Percentiles rank a stretch among this genome's conserved stretches.
Evolutionary conservation across 2,329 filamentous ascomycete species (phyloP).

Genomic region (Eurotiales sp.): DNA sequence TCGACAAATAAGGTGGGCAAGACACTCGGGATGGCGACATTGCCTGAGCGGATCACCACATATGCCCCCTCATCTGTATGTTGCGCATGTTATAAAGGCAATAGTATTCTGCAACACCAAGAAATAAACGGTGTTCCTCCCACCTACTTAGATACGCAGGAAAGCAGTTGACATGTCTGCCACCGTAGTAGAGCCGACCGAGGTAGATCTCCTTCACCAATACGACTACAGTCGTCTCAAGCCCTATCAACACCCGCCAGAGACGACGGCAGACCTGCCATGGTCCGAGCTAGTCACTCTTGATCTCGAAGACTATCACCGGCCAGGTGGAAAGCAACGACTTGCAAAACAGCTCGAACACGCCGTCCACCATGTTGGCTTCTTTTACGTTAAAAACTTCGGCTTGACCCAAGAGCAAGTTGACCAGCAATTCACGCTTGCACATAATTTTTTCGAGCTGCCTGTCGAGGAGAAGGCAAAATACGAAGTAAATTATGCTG

Average conservation of each 20-base stretch:
- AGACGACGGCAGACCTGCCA: conserved; percentile 12
- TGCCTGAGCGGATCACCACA: not conserved
- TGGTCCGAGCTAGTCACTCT: conserved; percentile 59
- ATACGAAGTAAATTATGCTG: conserved; percentile 37
- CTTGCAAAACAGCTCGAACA: conserved; percentile 55
- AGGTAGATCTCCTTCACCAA: conserved; percentile 2
- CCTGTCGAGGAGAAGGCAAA: conserved; percentile 58
- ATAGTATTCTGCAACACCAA: not conserved
- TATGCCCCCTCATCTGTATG: not conserved
- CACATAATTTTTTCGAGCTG: conserved; percentile 56
- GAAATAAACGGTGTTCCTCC: not conserved
- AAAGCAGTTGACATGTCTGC: conserved; percentile 1
- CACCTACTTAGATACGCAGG: not conserved
- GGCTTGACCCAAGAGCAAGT: conserved; percentile 58
- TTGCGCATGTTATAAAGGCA: not conserved
- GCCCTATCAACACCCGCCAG: conserved; percentile 12
- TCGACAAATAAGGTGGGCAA: not conserved
- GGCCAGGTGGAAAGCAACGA: conserved; percentile 52
- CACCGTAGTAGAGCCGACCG: not conserved
- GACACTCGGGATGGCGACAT: not conserved
- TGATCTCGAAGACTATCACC: conserved; percentile 53
- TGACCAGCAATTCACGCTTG: conserved; percentile 59
- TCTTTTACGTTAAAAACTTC: conserved; percentile 63
- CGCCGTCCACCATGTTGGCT: conserved; percentile 49
- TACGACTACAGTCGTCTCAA: conserved; percentile 12